Conservation (phyloP, 2,329 filamentous ascomycete genomes). For the Fusarium paranaense region DNA sequence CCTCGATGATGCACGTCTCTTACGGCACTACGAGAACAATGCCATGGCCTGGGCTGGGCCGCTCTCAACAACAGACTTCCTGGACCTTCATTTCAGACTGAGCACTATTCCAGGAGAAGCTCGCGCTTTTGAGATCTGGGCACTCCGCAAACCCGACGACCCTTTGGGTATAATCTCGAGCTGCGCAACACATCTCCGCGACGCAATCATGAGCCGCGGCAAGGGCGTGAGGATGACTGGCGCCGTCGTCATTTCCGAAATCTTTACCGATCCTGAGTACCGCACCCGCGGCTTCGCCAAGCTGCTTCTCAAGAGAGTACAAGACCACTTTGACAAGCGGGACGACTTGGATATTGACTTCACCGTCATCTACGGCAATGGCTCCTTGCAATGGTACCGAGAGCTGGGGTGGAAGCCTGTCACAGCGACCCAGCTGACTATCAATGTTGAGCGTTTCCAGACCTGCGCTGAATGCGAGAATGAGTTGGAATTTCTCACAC, state of each 20-base stretch:
- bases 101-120: neutral
- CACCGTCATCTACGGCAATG: constrained; percentile 52
- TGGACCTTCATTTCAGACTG: constrained; percentile 28
- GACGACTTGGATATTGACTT: constrained; percentile 47
- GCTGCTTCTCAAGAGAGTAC: constrained; percentile 48
- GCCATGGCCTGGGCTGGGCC: constrained; percentile 28
- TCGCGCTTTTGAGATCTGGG: constrained; percentile 42
- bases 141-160: constrained; percentile 45
- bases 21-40: constrained; percentile 34
- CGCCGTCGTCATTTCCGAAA: constrained; percentile 49
- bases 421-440: constrained; percentile 44
- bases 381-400: constrained; percentile 48
- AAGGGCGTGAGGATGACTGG: constrained; percentile 39
- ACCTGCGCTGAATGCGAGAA: neutral
- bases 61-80: constrained; percentile 23
- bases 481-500: neutral
- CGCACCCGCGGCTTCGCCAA: constrained; percentile 51
- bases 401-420: constrained; percentile 51
- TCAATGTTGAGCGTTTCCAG: neutral
- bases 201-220: constrained; percentile 29
- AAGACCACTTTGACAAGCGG: constrained; percentile 42
- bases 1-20: constrained; percentile 20
- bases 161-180: constrained; percentile 49
- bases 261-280: constrained; percentile 51
- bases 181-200: constrained; percentile 47